phyloP scores from a whole-genome alignment of 2,329 filamentous ascomycete species.

The Aspergillus ibericus region DNA sequence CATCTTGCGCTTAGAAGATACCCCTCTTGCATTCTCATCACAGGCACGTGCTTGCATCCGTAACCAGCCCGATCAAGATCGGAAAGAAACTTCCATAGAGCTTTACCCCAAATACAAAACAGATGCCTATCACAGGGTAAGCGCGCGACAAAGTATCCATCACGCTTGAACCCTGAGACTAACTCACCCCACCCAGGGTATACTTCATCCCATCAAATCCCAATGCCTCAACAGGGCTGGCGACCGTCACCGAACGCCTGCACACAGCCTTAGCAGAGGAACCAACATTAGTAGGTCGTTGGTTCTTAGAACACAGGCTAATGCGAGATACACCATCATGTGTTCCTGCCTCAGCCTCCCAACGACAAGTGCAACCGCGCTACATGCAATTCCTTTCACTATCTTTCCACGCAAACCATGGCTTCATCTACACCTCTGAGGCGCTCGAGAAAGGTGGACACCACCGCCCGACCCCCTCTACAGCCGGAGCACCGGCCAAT shows the following conservation, averaged over 20 bases:
- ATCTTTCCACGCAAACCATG: constrained; percentile 41
- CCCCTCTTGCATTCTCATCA: background rate
- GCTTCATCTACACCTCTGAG: constrained; percentile 44
- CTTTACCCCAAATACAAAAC: background rate
- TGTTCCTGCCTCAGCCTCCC: constrained; percentile 35
- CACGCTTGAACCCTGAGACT: constrained; percentile 1
- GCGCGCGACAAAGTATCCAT: background rate
- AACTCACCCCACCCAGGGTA: constrained; percentile 32
- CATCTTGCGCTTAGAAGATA: background rate
- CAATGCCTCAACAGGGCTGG: constrained; percentile 38
- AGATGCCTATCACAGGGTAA: constrained; percentile 41
- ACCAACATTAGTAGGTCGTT: constrained; percentile 37
- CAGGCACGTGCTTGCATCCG: background rate
- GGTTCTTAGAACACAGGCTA: constrained; percentile 44
- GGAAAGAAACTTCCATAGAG: background rate
- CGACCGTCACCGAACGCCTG: constrained; percentile 40
- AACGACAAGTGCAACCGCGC: constrained; percentile 32
- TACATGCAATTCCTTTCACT: constrained; percentile 47
- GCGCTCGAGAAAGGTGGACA: constrained; percentile 19
- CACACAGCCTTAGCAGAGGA: constrained; percentile 37
- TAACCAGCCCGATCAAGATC: background rate
- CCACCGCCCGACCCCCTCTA: constrained; percentile 12
- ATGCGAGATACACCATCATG: constrained; percentile 46
- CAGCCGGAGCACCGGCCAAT: constrained; percentile 6
- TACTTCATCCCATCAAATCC: constrained; percentile 46